Evolutionary conservation across 2,329 filamentous ascomycete genomes (phyloP).

Genomic region (Gyromitra esculenta): DNA sequence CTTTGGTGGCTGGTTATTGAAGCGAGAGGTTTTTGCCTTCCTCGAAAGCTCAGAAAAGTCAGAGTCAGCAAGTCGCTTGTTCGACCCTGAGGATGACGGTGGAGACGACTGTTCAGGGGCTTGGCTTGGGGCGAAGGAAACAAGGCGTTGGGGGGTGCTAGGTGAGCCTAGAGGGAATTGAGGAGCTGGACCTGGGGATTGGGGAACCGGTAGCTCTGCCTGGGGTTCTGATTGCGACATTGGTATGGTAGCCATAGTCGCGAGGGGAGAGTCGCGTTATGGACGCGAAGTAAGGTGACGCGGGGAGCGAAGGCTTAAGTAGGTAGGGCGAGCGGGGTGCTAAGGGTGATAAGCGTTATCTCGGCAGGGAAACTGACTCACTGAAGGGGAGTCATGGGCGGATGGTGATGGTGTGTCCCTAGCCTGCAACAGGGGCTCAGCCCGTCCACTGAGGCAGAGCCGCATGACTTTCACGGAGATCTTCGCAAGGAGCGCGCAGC

Average conservation of each 20-base stretch:
- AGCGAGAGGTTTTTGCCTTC: conserved; percentile 51
- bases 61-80: conserved; percentile 39
- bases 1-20: conserved; percentile 18
- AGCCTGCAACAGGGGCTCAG: not conserved
- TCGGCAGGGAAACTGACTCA: conserved; percentile 22
- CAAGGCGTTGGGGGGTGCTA: conserved; percentile 9
- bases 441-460: conserved; percentile 2
- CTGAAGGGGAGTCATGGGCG: conserved; percentile 10
- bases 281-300: conserved; percentile 42
- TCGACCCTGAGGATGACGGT: conserved; percentile 34
- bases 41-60: conserved; percentile 50
- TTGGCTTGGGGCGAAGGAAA: not conserved
- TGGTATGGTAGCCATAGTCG: conserved; percentile 1
- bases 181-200: not conserved
- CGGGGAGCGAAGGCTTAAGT: conserved; percentile 34
- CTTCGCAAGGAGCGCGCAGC: not conserved
- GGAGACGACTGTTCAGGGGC: conserved; percentile 15
- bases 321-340: conserved; percentile 13
- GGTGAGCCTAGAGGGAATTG: conserved; percentile 1
- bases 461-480: conserved; percentile 22
- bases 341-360: conserved; percentile 31
- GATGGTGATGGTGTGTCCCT: not conserved
- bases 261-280: conserved; percentile 21
- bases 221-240: conserved; percentile 22
- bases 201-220: not conserved